A percentile compares a stretch with the other conserved stretches of the same genome.
Conservation (phyloP, 352 stramenopile genomes). For the Phytophthora pseudosyringae region DNA sequence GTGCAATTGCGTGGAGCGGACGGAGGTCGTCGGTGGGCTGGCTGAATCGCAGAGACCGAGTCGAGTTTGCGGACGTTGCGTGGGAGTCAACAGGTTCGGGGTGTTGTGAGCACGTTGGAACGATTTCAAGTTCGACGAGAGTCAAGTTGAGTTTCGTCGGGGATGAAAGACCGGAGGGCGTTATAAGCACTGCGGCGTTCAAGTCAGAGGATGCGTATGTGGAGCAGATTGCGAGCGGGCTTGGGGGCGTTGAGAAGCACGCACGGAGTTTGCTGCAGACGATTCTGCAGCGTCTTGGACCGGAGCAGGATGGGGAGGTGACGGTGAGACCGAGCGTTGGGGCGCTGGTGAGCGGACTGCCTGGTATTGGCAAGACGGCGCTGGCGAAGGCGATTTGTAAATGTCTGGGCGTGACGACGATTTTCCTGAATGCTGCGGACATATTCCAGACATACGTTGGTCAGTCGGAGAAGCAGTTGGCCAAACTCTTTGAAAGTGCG, state of each 20-base stretch:
- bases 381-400: conserved; percentile 57
- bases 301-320: background rate
- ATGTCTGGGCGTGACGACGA: conserved; percentile 42
- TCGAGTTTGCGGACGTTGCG: conserved; percentile 41
- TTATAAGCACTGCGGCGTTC: conserved; percentile 16
- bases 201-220: conserved; percentile 37
- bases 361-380: conserved; percentile 76
- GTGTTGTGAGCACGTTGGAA: conserved; percentile 45
- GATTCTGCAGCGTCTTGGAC: conserved; percentile 44
- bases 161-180: background rate
- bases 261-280: conserved; percentile 43
- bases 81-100: conserved; percentile 36
- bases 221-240: conserved; percentile 33
- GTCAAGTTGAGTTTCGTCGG: conserved; percentile 43
- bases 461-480: conserved; percentile 84
- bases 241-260: conserved; percentile 53
- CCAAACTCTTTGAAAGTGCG: conserved; percentile 65
- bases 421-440: conserved; percentile 87
- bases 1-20: conserved; percentile 48
- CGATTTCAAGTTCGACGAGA: conserved; percentile 26
- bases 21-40: conserved; percentile 45
- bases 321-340: conserved; percentile 48
- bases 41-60: conserved; percentile 48
- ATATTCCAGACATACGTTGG: conserved; percentile 95
- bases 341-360: conserved; percentile 69